Base-by-base conservation (phyloP, 1,284 basidiomycete genomes). In the Inonotus obliquus region DNA sequence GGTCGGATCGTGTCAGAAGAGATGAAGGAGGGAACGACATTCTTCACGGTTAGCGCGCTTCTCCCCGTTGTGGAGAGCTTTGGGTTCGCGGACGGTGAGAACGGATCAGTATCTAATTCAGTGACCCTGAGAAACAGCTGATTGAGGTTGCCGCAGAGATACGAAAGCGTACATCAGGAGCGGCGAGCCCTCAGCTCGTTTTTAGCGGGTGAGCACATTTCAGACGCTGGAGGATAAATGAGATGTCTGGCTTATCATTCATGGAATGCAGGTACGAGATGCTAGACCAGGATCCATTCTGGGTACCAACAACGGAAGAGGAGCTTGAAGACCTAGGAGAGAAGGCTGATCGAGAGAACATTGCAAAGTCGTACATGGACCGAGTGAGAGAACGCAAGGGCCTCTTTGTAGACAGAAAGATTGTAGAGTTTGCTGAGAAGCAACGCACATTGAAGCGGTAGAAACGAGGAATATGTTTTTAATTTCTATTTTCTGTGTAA, bases 261-360 rank as follows among this genome's bases (percentile, higher is more conserved):
- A 7, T 59, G 25, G 52, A 41, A 55, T 53, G 29, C 65, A 91
- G 90, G 49, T 94, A 92, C 73, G 92, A 96, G 72, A 81, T 94
- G 68, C 80, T 97, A 32, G 92, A 95, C 74, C 85, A 89, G 67
- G 95, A 99, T 77, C 97, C 97, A 2, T 99, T 96, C 79, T 99
- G 97, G 97, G 96, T 99, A 0, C 97, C 97, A 0, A 94, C 94
- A 7, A 99, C 97, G 0, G 92, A 97, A 69, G 97, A 98, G 72
- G 97, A 99, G 70, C 79, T 99, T 47, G 97, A 99, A 75, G 96
- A 98, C 73, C 79, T 99, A 7, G 97, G 97, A 52, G 94, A 96
- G 72, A 97, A 98, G 73, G 90, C 96, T 1, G 97, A 99, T 72
- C 80, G 92, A 56, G 86, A 88, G 21, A 99, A 99, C 72, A 79